Evolutionary conservation across 306 rosid species (phyloP).

Genomic region (Bauhinia variegata): DNA sequence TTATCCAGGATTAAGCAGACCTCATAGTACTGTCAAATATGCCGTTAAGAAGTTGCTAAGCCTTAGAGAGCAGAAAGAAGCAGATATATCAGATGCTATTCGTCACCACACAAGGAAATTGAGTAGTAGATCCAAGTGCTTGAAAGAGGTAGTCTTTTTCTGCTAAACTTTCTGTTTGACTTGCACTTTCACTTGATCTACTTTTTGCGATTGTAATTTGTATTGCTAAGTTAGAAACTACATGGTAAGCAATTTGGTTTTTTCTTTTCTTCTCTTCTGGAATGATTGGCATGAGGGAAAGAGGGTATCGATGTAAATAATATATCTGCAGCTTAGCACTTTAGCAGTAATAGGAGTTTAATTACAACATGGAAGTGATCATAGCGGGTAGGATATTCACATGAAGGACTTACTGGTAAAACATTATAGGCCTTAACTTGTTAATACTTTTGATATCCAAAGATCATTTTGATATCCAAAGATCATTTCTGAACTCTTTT

Average conservation of each 20-base stretch:
- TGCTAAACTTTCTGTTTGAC: constrained; percentile 14
- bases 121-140: constrained; percentile 62
- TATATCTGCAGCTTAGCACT: too few relatives aligned
- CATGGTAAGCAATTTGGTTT: too few relatives aligned
- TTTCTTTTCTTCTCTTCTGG: background rate
- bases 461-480: too few relatives aligned
- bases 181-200: background rate
- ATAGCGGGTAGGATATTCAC: background rate
- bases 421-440: background rate
- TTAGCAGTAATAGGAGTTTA: background rate
- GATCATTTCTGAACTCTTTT: background rate
- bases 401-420: background rate
- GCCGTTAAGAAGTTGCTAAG: constrained; percentile 83
- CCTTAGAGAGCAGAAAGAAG: constrained; percentile 65
- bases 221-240: background rate
- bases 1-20: constrained; percentile 82
- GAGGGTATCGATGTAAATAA: background rate
- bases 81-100: constrained; percentile 65
- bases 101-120: constrained; percentile 54
- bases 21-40: constrained; percentile 85
- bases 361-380: background rate
- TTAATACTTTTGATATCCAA: background rate
- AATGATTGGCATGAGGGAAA: background rate
- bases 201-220: background rate
- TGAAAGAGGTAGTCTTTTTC: constrained; percentile 71